phyloP scores from a whole-genome alignment of 129 eudicot genomes.

The Tanacetum coccineum region DNA sequence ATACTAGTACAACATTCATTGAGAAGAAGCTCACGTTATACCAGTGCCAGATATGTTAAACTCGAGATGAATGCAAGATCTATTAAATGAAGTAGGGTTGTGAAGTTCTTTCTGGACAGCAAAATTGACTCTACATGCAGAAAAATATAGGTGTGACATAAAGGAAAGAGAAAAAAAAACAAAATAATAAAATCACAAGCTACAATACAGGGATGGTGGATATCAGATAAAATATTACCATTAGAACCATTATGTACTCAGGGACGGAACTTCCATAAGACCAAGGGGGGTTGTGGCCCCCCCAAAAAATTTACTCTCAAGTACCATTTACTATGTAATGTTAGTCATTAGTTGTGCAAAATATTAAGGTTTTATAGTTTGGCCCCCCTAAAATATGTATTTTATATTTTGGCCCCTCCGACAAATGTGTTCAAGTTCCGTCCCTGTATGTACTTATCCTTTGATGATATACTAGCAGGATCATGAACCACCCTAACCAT shows the following conservation, averaged over 20 bases:
- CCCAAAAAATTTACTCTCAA: no score
- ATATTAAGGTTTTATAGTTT: no score
- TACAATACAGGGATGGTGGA: slow-evolving; percentile 87
- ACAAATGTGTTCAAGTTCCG: no score
- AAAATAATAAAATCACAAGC: not conserved
- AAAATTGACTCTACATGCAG: slow-evolving; percentile 56
- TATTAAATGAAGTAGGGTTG: slow-evolving; percentile 64
- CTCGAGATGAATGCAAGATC: slow-evolving; percentile 91
- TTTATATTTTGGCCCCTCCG: no score
- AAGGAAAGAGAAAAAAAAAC: slow-evolving; percentile 9
- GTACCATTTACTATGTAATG: no score
- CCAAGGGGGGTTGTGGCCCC: no score
- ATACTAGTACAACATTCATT: not conserved
- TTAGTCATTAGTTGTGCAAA: no score
- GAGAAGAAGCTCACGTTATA: slow-evolving; percentile 46
- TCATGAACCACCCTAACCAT: slow-evolving; percentile 57
- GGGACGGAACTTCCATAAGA: no score
- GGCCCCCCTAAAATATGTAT: no score
- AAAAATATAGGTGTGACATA: not conserved
- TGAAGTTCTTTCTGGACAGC: slow-evolving; percentile 83
- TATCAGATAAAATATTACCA: slow-evolving; percentile 59
- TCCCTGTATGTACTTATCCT: slow-evolving; percentile 33
- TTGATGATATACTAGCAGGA: slow-evolving; percentile 27
- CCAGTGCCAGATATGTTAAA: slow-evolving; percentile 68
- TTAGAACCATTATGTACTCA: slow-evolving; percentile 42